Base-by-base conservation (phyloP, 495 filamentous ascomycete genomes). In the Chaetomium cochliodes region DNA sequence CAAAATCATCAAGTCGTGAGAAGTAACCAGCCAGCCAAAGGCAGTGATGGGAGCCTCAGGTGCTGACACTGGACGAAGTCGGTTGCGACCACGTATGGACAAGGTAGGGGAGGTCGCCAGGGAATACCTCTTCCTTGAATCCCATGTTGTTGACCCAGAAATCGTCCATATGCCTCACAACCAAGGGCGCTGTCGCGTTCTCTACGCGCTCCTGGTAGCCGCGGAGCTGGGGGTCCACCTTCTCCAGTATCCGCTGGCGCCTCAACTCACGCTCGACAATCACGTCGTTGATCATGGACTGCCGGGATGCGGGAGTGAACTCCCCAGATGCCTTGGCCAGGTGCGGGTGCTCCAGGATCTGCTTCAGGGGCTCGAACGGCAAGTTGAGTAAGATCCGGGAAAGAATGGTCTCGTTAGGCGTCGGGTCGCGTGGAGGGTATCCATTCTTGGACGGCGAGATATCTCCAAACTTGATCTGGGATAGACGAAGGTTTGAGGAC, bases 391-490 rank as follows among this genome's bases (percentile, higher is more conserved):
- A 67, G 54, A 89, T 78, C 50, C 81, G 86, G 0, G 88, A 90
- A 5, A 91, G 73, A 4, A 80, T 69, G 2, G 69, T 76, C 6
- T 77, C 59, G 62, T 62, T 62, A 0, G 39, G 28, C 8, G 67
- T 60, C 15, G 67, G 66, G 9, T 41, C 30, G 49, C 65, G 68
- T 5, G 47, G 58, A 12, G 53, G 5, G 9, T 42, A 54, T 26
- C 68, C 71, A 67, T 69, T 72, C n/a, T 80, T 77, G 12, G 82
- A 74, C 0, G 79, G 69, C 13, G 84, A 77, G 9, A 84, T 72
- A 63, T 91, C 87, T 12, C 88, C 88, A 66, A 91, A 91, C 65
- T 83, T 82, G 69, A 91, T 89, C 54, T 75, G 74, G 58, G 84
- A 84, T 7, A 89, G 72, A 0, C 83, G 80, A 2, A 82, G 79